A percentile compares a stretch with the other conserved stretches of the same genome.
Conservation (phyloP, 176 grass and related monocot genomes). For the Coix lacrymajobi region DNA sequence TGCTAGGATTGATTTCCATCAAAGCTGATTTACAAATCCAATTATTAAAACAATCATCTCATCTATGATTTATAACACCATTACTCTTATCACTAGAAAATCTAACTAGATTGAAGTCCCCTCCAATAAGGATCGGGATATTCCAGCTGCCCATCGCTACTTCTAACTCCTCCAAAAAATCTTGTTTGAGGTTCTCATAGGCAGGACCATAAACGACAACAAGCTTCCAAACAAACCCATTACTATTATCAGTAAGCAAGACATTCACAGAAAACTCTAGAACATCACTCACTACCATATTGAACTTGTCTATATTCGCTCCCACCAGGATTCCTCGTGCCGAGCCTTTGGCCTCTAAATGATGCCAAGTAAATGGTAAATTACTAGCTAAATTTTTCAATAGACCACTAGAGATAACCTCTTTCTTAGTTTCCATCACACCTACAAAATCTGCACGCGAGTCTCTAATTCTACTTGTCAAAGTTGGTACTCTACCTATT, state of each 20-base stretch:
- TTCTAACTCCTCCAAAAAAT: not conserved
- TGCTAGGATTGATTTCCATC: rapidly evolving
- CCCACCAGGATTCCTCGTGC: not conserved
- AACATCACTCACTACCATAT: not conserved
- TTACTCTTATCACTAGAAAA: not conserved
- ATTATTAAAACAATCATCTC: not conserved
- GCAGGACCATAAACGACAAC: too few species aligned
- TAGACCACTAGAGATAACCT: rapidly evolving
- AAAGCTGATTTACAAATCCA: not conserved
- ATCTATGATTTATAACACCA: not conserved
- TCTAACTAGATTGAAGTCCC: not conserved
- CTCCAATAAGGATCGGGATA: not conserved
- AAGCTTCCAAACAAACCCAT: not conserved
- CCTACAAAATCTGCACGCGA: not conserved
- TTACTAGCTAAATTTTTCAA: not conserved
- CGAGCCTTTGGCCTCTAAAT: too few species aligned
- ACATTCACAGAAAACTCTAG: too few species aligned
- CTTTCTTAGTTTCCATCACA: not conserved
- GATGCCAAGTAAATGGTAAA: not conserved
- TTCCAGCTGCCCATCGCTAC: rapidly evolving
- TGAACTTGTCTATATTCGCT: not conserved
- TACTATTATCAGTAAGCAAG: not conserved
- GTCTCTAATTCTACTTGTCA: not conserved
- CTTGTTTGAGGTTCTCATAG: not conserved
- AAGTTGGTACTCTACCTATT: rapidly evolving